Base-by-base conservation (phyloP, 2,329 filamentous ascomycete species). In the Lachnellula cervina region DNA sequence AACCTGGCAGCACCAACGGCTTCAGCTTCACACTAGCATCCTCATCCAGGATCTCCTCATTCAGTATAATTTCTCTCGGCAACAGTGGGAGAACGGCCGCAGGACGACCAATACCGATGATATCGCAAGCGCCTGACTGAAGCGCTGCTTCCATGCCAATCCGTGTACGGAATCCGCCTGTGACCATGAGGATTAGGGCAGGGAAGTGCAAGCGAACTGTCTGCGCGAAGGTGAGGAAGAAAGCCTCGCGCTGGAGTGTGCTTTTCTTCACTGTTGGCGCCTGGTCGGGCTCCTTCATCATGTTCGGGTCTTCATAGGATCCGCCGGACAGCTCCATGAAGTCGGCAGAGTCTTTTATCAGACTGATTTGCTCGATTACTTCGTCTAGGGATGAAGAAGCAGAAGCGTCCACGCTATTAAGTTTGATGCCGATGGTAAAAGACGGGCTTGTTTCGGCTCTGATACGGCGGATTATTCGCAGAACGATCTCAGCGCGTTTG, bases 271-370 rank as follows among this genome's bases (percentile, higher is more conserved):
- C 6, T 5, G n/a, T 4, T 65, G 64, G 55, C 52, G 56, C 14
- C 5, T 21, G n/a, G 14, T 52, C 25, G 25, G 28, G 28, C 4
- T 56, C 60, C 4, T 37, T 32, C 60, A 67, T 56, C 67, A 62
- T 59, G 0, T 34, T 63, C 0, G 81, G 76, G 54, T 82, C 69
- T 62, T 84, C 79, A 59, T 80, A 84, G 0, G 69, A 79, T 0
- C 87, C 86, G 0, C 86, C 86, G 21, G 78, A 82, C 35, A 89
- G 77, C 68, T 89, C 85, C 2, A 89, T 69, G 60, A 88, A 88
- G 69, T 89, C 86, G 2, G 88, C 79, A 40, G 73, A 75, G 5
- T 70, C 71, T 0, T 69, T 69, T 4, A 85, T 76, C 17, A 74
- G 65, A n/a, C 72, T 68, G 9, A 86, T 73, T 64, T 88, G 84